Base-by-base conservation (phyloP, 2,329 filamentous ascomycete genomes). In the Didymella exigua region DNA sequence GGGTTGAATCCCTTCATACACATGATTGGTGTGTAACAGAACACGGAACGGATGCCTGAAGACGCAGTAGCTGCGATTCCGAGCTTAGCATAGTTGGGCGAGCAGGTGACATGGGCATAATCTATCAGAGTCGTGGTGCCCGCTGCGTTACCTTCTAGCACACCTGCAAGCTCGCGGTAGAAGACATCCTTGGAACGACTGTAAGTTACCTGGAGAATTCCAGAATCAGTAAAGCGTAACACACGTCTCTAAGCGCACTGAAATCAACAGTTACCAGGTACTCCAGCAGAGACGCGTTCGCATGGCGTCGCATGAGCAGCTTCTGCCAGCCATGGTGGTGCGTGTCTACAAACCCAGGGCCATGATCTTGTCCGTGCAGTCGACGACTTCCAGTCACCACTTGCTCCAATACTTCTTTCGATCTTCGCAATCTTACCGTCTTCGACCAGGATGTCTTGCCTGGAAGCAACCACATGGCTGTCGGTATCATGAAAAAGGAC, bases 121-220 rank as follows among this genome's bases (percentile, higher is more conserved):
- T 85, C 82, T 0, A 85, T 74, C 0, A 77, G 74, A 0, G 80
- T 82, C 0, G 82, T 85, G 9, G 83, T 81, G 4, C 82, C 82
- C 0, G 78, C 80, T 26, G 82, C 79, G n/a, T 84, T 62, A 0
- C 77, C 74, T 55, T 85, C 82, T 2, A 81, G 76, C 1, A 82
- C 65, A 0, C 81, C 81, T 14, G 62, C 59, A 4, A 72, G 58
- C 43, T 71, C 65, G 23, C 70, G 66, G 41, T 66, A 70, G 58
- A 67, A 71, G 14, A 65, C 44, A 27, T 71, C 69, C 16, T 61
- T 76, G 61, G 11, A 64, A 69, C 16, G 67, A 69, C 23, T 71
- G 64, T 24, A 75, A 65, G 44, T 79, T 79, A 24, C 77, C 77
- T 76, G n/a, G 16, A 19, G 5, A 8, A 2, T 1, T 33, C 9